Conservation (phyloP, 2,329 filamentous ascomycete species). For the Cladophialophora chaetospira region DNA sequence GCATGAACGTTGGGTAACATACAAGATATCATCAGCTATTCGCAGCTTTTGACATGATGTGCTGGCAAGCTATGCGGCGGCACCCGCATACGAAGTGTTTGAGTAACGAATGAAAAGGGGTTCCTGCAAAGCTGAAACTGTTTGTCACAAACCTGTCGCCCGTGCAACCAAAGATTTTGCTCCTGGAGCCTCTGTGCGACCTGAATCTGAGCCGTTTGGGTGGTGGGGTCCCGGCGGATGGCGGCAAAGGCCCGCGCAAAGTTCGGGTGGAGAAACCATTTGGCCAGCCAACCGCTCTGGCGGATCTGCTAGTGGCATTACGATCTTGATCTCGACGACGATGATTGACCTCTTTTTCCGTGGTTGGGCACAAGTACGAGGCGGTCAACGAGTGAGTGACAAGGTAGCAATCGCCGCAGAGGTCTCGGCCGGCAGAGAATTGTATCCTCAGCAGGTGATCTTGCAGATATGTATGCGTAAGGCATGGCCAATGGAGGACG, state of each 20-base stretch:
- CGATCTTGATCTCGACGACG: neutral
- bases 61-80: constrained; percentile 22
- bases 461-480: constrained; percentile 11
- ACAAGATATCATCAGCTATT: constrained; percentile 8
- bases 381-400: constrained; percentile 11
- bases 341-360: neutral
- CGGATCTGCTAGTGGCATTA: neutral
- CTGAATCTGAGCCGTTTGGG: neutral
- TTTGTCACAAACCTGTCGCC: constrained; percentile 16
- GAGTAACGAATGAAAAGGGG: constrained; percentile 10
- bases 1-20: neutral
- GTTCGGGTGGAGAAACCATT: constrained; percentile 15
- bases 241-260: constrained; percentile 24
- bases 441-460: constrained; percentile 15
- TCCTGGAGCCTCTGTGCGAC: neutral
- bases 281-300: constrained; percentile 27
- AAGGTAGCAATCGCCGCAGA: neutral
- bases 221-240: constrained; percentile 8
- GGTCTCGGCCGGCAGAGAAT: neutral
- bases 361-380: constrained; percentile 13
- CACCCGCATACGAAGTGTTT: neutral
- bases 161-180: constrained; percentile 13
- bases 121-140: constrained; percentile 16
- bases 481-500: constrained; percentile 7
- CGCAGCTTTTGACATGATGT: constrained; percentile 14